Conservation (phyloP, 257 asterid species). For the Solanum raphanifolium region DNA sequence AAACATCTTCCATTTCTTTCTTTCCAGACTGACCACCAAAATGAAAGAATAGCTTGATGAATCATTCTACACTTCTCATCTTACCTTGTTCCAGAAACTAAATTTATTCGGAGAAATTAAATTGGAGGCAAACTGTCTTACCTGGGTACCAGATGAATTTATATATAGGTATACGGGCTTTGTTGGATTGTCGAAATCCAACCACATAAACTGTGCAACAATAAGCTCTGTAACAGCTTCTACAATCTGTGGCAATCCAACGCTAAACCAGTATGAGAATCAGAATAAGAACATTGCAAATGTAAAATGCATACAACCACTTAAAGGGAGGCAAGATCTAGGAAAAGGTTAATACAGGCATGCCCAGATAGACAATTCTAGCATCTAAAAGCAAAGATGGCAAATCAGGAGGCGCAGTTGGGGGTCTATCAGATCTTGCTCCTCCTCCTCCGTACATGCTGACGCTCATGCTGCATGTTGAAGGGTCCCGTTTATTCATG, state of each 20-base stretch:
- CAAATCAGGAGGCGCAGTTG: slow-evolving; percentile 88
- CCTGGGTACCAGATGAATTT: slow-evolving; percentile 93
- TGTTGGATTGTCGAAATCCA: slow-evolving; percentile 63
- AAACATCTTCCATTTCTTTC: too few species aligned
- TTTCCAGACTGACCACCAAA: neutral
- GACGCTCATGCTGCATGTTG: slow-evolving; percentile 59
- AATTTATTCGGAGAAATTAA: neutral
- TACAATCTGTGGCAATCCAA: slow-evolving; percentile 51
- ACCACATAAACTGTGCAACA: slow-evolving; percentile 81
- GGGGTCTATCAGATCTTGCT: slow-evolving; percentile 49
- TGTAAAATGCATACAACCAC: neutral
- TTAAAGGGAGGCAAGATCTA: neutral
- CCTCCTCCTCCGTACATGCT: slow-evolving; percentile 81
- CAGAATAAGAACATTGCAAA: neutral
- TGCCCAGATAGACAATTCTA: slow-evolving; percentile 86
- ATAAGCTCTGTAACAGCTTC: slow-evolving; percentile 89
- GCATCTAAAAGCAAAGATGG: slow-evolving; percentile 88
- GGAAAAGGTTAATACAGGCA: slow-evolving; percentile 61
- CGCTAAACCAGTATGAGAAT: neutral
- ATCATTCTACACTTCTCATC: neutral
- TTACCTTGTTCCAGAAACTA: neutral
- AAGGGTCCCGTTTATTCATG: slow-evolving; percentile 40
- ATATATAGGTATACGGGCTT: slow-evolving; percentile 86
- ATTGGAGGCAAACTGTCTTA: slow-evolving; percentile 5
- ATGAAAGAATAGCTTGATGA: neutral